phyloP scores from a whole-genome alignment of 805 yeast genomes.

The Myxozyma vanderwaltii region DNA sequence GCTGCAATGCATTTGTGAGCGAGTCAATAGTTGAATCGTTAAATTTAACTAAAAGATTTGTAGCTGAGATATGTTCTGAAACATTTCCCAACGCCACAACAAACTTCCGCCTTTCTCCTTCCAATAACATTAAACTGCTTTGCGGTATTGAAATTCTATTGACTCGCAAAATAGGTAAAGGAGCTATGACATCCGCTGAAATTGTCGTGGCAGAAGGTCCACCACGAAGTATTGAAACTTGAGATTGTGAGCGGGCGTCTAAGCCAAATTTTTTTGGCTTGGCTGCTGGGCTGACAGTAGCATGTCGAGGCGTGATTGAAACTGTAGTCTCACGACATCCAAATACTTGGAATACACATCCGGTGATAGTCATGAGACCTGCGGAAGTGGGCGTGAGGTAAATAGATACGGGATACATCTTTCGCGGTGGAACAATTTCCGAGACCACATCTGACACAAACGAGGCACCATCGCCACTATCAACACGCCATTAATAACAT shows the following conservation, averaged over 20 bases:
- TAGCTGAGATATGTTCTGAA: conserved; percentile 55
- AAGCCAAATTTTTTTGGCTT: conserved; percentile 16
- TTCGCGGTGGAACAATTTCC: conserved; percentile 25
- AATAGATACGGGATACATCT: conserved; percentile 23
- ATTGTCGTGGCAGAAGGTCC: conserved; percentile 37
- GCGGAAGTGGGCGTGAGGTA: conserved; percentile 35
- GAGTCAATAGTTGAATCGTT: conserved; percentile 75
- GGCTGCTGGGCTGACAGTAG: background rate
- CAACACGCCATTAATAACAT: background rate
- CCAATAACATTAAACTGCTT: conserved; percentile 73
- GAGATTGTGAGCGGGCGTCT: conserved; percentile 15
- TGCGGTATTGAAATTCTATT: conserved; percentile 43
- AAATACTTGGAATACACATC: conserved; percentile 54
- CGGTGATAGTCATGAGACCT: conserved; percentile 55
- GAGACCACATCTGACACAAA: conserved; percentile 30
- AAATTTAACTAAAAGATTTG: conserved; percentile 61
- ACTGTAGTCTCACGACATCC: conserved; percentile 53
- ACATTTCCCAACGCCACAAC: conserved; percentile 58
- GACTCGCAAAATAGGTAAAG: conserved; percentile 61
- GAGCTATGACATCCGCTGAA: conserved; percentile 43
- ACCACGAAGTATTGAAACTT: background rate
- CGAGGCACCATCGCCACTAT: conserved; percentile 38
- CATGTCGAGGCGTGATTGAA: conserved; percentile 6
- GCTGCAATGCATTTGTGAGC: conserved; percentile 53
- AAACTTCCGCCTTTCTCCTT: conserved; percentile 66